A percentile compares a stretch with the other conserved stretches of the same genome.
Conservation (phyloP, 1,139 yeast genomes). For the Debaryomyces sp. region DNA sequence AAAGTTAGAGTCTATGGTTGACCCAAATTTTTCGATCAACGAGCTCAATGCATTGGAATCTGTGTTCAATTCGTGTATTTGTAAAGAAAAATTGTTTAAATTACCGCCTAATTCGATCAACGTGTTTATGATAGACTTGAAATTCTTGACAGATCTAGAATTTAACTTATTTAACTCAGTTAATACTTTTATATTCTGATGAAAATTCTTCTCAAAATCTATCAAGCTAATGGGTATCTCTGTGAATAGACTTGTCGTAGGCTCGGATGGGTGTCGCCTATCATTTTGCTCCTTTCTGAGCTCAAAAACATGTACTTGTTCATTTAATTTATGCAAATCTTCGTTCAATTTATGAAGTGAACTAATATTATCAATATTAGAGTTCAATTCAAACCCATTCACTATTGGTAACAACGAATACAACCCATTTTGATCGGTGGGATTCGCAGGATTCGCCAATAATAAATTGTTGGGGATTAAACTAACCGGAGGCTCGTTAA, state of each 20-base stretch:
- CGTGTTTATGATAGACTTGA: constrained; percentile 30
- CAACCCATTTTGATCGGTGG: constrained; percentile 50
- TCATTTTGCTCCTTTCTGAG: constrained; percentile 21
- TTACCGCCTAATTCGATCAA: constrained; percentile 51
- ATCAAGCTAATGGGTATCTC: constrained; percentile 39
- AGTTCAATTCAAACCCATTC: constrained; percentile 37
- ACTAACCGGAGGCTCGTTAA: constrained; percentile 49
- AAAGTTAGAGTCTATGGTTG: constrained; percentile 46
- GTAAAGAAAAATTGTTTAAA: constrained; percentile 49
- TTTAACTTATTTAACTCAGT: constrained; percentile 39
- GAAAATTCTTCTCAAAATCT: constrained; percentile 38
- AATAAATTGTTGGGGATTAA: constrained; percentile 42
- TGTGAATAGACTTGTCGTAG: constrained; percentile 20
- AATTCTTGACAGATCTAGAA: constrained; percentile 32
- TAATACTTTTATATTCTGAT: constrained; percentile 36
- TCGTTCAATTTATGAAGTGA: constrained; percentile 38
- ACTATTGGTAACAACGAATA: constrained; percentile 45
- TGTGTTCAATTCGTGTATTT: constrained; percentile 35
- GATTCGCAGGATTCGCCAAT: constrained; percentile 48
- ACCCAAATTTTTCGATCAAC: constrained; percentile 48
- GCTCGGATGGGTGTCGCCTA: background rate
- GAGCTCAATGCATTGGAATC: constrained; percentile 31
- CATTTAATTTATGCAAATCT: constrained; percentile 37
- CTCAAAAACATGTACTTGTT: constrained; percentile 38
- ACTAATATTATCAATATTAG: constrained; percentile 35